Evolutionary conservation across 139 green algal genomes (phyloP), one percentile per base, ranked within the genome.

Genomic region (Chlamydomonas sp.): DNA sequence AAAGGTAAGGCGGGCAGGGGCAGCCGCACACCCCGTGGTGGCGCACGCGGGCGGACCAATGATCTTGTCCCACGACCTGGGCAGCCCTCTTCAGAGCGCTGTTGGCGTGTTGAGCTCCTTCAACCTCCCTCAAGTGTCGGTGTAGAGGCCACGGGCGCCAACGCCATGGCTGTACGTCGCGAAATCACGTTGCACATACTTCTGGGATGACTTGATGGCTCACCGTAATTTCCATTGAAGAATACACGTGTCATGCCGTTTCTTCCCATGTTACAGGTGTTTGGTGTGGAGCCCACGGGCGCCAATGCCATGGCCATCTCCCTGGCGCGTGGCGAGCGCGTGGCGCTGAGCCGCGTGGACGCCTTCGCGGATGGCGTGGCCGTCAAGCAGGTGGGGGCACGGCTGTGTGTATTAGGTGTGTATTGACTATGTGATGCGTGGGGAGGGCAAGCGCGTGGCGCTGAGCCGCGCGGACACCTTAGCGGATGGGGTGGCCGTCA

Each of bases 361-460:
- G 96, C 92, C 9, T 99, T 99, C 90, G 97, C 97, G 8, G 97
- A 99, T 85, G 97, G 97, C 20, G 97, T 99, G 71, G 97, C 96
- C 2, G 96, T 98, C 10, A 97, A 97, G 88, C 90, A 95, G 89
- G 95, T 98, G 72, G 57, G 68, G 79, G 66, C 8, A 6, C 5
- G 31, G 31, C 31, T 49, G 31, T 49, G 31, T 49, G 31, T 49
- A 0, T 49, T 49, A 49, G 31, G 31, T 49, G 31, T 49, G 31
- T 49, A 49, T 49, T 49, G 31, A 49, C 31, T 49, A 49, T 49
- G 31, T 49, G 31, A 49, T 49, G 31, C 31, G 0, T 49, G 31
- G 31, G 31, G 31, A 49, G 31, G 97, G 97, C 12, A 62, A 92
- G 83, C 93, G 96, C 3, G 91, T 98, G 49, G 93, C 91, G 14